These are phyloP conservation scores for Cymbidium sinense DNA, from an alignment of 106 monocot species.

Conservation along the genomic window DNA sequence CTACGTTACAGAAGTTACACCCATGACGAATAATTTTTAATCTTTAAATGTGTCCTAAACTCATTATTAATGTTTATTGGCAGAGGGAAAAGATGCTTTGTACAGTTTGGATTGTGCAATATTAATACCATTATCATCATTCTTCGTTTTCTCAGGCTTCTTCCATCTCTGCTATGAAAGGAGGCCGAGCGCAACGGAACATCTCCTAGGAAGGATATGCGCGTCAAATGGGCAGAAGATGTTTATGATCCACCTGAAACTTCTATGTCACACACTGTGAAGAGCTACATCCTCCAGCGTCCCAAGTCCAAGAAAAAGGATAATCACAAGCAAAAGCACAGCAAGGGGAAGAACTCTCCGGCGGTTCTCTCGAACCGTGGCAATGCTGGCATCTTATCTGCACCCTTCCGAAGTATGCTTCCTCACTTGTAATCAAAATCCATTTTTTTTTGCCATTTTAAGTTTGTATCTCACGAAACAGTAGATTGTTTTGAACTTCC, in stretches of 20 bases:
- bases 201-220: constrained; percentile 15
- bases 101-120: no score
- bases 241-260: constrained; percentile 77
- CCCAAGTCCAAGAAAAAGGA: constrained; percentile 42
- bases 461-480: neutral
- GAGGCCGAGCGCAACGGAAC: constrained; percentile 35
- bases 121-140: no score
- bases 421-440: neutral
- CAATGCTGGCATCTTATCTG: neutral
- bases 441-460: no score
- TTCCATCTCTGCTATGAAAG: constrained; percentile 66
- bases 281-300: constrained; percentile 16
- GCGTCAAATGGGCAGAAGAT: constrained; percentile 75
- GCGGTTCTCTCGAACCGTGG: neutral
- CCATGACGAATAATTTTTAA: no score
- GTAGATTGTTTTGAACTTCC: neutral
- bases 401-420: constrained; percentile 10
- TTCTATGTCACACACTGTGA: constrained; percentile 57
- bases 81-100: no score
- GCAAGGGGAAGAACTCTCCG: constrained; percentile 26
- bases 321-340: constrained; percentile 26
- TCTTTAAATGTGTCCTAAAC: no score
- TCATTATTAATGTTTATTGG: no score
- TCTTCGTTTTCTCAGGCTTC: constrained; percentile 22
- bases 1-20: no score